phyloP scores from a whole-genome alignment of 176 grass and related monocot genomes.

The Elaeis guineensis region DNA sequence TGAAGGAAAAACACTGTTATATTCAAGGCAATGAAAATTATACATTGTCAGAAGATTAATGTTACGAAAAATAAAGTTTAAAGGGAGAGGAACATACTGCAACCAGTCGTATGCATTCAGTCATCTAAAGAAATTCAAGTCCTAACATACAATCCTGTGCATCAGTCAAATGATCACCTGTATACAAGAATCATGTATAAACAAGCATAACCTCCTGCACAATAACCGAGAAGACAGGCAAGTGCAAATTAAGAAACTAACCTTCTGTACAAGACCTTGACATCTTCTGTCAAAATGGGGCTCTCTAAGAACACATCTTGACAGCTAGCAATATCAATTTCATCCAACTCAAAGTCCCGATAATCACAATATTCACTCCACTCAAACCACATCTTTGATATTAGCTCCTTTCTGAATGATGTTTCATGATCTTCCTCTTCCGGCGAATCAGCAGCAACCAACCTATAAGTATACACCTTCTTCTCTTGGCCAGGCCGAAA shows the following conservation, averaged over 20 bases:
- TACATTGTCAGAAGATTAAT: no score
- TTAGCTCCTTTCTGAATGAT: conserved; percentile 77
- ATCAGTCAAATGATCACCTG: no score
- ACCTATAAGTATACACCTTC: conserved; percentile 81
- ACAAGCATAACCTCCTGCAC: no score
- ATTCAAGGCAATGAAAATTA: no score
- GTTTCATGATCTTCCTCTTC: conserved; percentile 53
- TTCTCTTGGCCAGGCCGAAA: conserved; percentile 82
- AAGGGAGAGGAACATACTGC: no score
- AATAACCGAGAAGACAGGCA: no score
- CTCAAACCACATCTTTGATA: conserved; percentile 91
- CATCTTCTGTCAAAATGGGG: conserved; percentile 47
- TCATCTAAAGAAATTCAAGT: no score
- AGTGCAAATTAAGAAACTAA: conserved; percentile 13
- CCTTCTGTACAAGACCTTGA: conserved; percentile 77
- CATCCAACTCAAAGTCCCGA: conserved; percentile 57
- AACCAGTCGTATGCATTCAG: no score
- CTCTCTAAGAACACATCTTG: conserved; percentile 61
- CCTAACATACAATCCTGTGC: no score
- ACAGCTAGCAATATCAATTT: conserved; percentile 41
- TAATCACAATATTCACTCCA: conserved; percentile 62
- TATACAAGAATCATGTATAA: no score
- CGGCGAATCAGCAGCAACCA: conserved; percentile 65
- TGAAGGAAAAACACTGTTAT: no score
- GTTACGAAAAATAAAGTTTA: no score